Evolutionary conservation across 768 basidiomycete species (phyloP).

Genomic region (Stropharia rugosoannulata): DNA sequence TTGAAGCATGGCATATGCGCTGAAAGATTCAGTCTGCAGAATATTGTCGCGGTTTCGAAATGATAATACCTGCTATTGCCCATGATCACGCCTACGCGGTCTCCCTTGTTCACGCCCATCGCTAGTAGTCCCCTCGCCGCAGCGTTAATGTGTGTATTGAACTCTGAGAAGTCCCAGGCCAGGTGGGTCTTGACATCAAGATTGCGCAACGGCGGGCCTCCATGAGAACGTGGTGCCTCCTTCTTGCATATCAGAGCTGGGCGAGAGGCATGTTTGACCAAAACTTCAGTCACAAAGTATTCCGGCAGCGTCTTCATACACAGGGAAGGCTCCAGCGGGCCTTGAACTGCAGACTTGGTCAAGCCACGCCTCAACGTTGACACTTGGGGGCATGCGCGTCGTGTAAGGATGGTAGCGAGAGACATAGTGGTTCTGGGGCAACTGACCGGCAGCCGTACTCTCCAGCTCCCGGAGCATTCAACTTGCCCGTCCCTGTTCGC

Average conservation of each 20-base stretch:
- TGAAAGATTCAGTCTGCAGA: slow-evolving; percentile 22
- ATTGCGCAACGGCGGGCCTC: slow-evolving; percentile 57
- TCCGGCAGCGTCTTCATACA: slow-evolving; percentile 52
- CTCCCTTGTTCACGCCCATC: slow-evolving; percentile 73
- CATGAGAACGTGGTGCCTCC: slow-evolving; percentile 57
- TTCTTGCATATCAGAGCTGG: slow-evolving; percentile 67
- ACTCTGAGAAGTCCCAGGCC: slow-evolving; percentile 74
- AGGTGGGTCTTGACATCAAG: slow-evolving; percentile 49
- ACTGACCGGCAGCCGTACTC: too few species aligned
- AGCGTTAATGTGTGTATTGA: slow-evolving; percentile 63
- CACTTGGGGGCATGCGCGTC: neutral
- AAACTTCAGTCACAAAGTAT: slow-evolving; percentile 61
- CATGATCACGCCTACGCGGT: slow-evolving; percentile 80
- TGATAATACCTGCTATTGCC: slow-evolving; percentile 73
- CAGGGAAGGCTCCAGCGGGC: slow-evolving; percentile 55
- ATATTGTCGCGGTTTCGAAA: neutral
- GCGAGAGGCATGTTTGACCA: slow-evolving; percentile 44
- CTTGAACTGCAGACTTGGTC: slow-evolving; percentile 55
- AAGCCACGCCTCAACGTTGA: slow-evolving; percentile 22
- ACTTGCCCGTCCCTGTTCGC: too few species aligned
- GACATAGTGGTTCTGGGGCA: too few species aligned
- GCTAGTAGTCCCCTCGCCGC: slow-evolving; percentile 67
- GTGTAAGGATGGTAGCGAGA: neutral
- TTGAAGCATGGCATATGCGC: slow-evolving; percentile 78
- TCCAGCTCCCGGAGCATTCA: too few species aligned